A percentile compares a stretch with the other conserved stretches of the same genome.
phyloP scores from a whole-genome alignment of 1,139 yeast genomes.

The Candida anutae region DNA sequence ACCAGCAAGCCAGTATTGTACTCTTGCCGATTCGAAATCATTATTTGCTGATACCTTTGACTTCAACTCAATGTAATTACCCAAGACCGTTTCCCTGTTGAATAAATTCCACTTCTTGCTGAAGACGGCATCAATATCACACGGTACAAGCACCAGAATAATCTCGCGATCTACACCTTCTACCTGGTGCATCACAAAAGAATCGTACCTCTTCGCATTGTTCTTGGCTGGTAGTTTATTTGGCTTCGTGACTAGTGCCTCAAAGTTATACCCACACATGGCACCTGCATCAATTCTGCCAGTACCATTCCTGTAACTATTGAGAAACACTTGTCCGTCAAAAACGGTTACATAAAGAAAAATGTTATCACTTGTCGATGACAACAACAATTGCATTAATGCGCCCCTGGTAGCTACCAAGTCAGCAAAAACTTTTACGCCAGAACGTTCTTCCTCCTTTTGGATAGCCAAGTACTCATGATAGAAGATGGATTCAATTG shows the following conservation, averaged over 20 bases:
- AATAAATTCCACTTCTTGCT: no score
- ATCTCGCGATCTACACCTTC: no score
- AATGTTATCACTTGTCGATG: no score
- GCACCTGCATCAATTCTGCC: not conserved
- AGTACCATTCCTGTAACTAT: not conserved
- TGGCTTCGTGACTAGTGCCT: slow-evolving; percentile 2
- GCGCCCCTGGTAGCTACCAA: no score
- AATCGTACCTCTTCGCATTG: slow-evolving; percentile 2
- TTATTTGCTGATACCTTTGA: no score
- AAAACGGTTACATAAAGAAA: not conserved
- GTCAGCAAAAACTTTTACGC: no score
- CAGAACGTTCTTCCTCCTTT: no score
- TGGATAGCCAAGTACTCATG: no score
- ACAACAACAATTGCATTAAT: no score
- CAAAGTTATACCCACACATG: slow-evolving; percentile 5
- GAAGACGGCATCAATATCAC: slow-evolving; percentile 5
- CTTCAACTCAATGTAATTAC: slow-evolving; percentile 4
- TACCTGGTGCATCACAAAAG: slow-evolving; percentile 3
- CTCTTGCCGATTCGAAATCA: no score
- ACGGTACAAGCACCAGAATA: slow-evolving; percentile 1
- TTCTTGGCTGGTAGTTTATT: slow-evolving; percentile 1
- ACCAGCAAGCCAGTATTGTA: no score
- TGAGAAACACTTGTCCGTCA: slow-evolving; percentile 3
- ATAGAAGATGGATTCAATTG: no score
- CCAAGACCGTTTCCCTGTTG: slow-evolving; percentile 1